Conservation (phyloP, 495 filamentous ascomycete species). For the Lophiostoma macrostomum region DNA sequence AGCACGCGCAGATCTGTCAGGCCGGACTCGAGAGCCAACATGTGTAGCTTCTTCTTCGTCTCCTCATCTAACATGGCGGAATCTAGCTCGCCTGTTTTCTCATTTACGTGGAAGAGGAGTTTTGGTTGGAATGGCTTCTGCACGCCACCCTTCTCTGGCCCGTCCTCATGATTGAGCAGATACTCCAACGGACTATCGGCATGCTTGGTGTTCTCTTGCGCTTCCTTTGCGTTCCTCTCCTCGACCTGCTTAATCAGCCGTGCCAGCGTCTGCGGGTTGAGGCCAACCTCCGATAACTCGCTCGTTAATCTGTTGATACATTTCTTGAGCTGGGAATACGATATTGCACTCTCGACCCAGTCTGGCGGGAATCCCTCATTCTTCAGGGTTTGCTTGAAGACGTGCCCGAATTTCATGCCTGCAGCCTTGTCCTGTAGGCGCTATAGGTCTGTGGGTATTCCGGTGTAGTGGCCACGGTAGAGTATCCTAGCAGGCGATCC, state of each 20-base stretch:
- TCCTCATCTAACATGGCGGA: slow-evolving; percentile 54
- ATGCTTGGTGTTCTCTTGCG: slow-evolving; percentile 8
- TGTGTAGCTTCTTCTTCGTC: slow-evolving; percentile 53
- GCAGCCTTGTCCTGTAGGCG: not conserved
- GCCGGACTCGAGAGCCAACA: slow-evolving; percentile 41
- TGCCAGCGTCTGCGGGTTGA: slow-evolving; percentile 58
- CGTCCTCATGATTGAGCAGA: slow-evolving; percentile 20
- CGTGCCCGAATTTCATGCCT: slow-evolving; percentile 72
- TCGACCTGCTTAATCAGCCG: slow-evolving; percentile 44
- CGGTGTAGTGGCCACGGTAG: too few relatives aligned
- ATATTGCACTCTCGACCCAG: slow-evolving; percentile 68
- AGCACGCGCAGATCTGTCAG: slow-evolving; percentile 29
- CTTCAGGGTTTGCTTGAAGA: slow-evolving; percentile 57
- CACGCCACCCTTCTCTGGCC: too few relatives aligned
- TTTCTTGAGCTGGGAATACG: slow-evolving; percentile 72
- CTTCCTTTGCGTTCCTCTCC: slow-evolving; percentile 17
- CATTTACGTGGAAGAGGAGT: slow-evolving; percentile 55
- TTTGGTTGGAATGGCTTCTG: slow-evolving; percentile 49
- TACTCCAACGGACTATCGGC: slow-evolving; percentile 33
- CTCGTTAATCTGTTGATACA: slow-evolving; percentile 64
- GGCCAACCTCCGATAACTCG: slow-evolving; percentile 59
- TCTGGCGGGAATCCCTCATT: slow-evolving; percentile 56
- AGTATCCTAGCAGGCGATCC: too few relatives aligned
- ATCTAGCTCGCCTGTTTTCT: slow-evolving; percentile 51
- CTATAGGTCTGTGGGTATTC: too few relatives aligned